Conservation (phyloP, 2,329 filamentous ascomycete species). For the Grosmannia huntii region DNA sequence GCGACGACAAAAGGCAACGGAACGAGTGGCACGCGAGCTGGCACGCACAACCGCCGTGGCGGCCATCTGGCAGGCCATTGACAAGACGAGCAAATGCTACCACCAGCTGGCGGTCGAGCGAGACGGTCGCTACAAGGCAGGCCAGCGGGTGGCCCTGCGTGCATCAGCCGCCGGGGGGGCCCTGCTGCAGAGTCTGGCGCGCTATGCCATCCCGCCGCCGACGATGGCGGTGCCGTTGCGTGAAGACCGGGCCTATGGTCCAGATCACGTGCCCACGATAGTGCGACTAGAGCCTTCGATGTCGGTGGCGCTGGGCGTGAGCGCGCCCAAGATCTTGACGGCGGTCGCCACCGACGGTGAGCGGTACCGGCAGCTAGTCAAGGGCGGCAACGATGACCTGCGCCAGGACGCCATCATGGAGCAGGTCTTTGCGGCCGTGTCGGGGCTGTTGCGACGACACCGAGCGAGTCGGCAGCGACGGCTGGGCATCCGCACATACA, state of each 20-base stretch:
- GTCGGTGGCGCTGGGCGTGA: constrained; percentile 78
- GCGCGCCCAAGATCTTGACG: constrained; percentile 86
- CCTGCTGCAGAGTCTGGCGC: constrained; percentile 49
- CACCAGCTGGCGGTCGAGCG: constrained; percentile 51
- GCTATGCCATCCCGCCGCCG: constrained; percentile 67
- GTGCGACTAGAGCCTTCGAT: constrained; percentile 60
- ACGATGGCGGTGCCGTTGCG: constrained; percentile 76
- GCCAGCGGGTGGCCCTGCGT: constrained; percentile 41
- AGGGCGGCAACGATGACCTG: constrained; percentile 90
- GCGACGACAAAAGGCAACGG: constrained; percentile 62
- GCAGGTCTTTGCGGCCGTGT: constrained; percentile 95
- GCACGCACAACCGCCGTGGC: constrained; percentile 36
- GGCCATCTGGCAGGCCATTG: constrained; percentile 56
- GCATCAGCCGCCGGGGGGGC: constrained; percentile 50
- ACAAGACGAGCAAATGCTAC: constrained; percentile 58
- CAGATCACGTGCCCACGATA: constrained; percentile 52
- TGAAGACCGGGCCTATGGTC: constrained; percentile 59
- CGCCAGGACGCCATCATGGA: constrained; percentile 99
- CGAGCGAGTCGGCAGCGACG: constrained; percentile 77
- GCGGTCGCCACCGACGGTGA: constrained; percentile 65
- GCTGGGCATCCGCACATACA: constrained; percentile 89
- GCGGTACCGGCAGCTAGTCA: constrained; percentile 81
- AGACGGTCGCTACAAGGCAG: constrained; percentile 54
- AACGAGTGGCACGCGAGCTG: constrained; percentile 51
- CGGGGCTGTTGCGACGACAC: constrained; percentile 74